phyloP scores from a whole-genome alignment of 23 red algal genomes.

The Cyanidiococcus yangmingshanensis region DNA sequence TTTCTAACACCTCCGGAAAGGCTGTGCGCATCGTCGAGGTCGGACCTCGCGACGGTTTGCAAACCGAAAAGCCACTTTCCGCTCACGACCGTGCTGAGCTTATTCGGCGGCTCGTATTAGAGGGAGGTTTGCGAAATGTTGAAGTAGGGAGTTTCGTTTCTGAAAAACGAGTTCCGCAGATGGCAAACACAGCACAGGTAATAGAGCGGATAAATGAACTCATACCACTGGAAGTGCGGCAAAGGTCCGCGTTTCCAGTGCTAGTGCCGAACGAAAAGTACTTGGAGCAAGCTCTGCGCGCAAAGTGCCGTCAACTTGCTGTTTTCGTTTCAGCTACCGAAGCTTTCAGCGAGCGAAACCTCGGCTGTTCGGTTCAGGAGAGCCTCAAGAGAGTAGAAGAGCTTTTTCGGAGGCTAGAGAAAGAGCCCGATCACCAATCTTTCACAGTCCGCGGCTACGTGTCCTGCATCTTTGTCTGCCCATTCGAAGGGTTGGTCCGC shows the following conservation, averaged over 20 bases:
- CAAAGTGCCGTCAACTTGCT: slow-evolving; percentile 50
- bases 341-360: slow-evolving; percentile 57
- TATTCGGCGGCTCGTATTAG: slow-evolving; percentile 43
- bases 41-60: slow-evolving; percentile 72
- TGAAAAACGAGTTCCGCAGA: slow-evolving; percentile 67
- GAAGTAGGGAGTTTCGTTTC: slow-evolving; percentile 77
- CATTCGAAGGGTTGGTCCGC: slow-evolving; percentile 56
- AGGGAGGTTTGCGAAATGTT: slow-evolving; percentile 54
- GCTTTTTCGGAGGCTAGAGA: slow-evolving; percentile 24
- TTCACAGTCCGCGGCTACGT: slow-evolving; percentile 63
- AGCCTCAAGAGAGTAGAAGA: slow-evolving; percentile 27
- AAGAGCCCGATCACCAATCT: slow-evolving; percentile 17
- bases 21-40: slow-evolving; percentile 44
- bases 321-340: slow-evolving; percentile 77
- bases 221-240: slow-evolving; percentile 11
- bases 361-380: slow-evolving; percentile 63
- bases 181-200: slow-evolving; percentile 58
- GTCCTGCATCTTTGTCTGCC: slow-evolving; percentile 74
- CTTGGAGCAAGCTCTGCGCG: slow-evolving; percentile 48
- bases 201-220: not conserved
- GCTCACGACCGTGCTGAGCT: slow-evolving; percentile 44
- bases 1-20: not conserved
- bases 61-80: slow-evolving; percentile 61
- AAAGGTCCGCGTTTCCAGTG: slow-evolving; percentile 46
- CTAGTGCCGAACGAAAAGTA: slow-evolving; percentile 72